Conservation (phyloP, 176 grass and related monocot genomes). For the Thinopyrum elongatum region DNA sequence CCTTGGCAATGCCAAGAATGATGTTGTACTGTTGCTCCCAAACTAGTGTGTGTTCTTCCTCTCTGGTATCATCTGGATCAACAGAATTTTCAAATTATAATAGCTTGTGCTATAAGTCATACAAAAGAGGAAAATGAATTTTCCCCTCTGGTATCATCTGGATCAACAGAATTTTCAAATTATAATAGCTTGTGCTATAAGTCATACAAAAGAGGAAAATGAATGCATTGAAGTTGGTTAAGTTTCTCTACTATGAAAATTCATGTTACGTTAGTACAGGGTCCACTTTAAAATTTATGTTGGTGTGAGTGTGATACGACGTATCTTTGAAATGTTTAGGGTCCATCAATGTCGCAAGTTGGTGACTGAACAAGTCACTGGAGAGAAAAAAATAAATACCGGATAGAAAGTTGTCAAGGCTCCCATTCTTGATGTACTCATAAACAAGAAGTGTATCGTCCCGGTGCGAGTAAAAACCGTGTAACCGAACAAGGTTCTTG, state of each 20-base stretch:
- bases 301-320: too few relatives aligned
- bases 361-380: neutral
- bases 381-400: slow-evolving; percentile 18
- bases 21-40: neutral
- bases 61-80: neutral
- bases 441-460: slow-evolving; percentile 55
- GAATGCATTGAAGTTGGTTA: neutral
- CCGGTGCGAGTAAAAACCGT: slow-evolving; percentile 37
- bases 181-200: neutral
- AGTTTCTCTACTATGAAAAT: neutral
- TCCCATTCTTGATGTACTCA: slow-evolving; percentile 50
- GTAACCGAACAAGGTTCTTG: slow-evolving; percentile 49
- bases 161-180: neutral
- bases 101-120: too few relatives aligned
- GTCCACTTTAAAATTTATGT: too few relatives aligned
- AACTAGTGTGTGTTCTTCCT: neutral
- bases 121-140: too few relatives aligned
- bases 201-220: neutral
- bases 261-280: neutral
- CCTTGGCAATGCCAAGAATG: neutral
- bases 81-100: neutral
- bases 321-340: neutral
- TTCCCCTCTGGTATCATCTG: neutral
- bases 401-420: slow-evolving; percentile 54
- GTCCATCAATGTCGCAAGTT: neutral